These are phyloP conservation scores for Hordeum pubiflorum DNA, from an alignment of 202 grass and related monocot species.

Conservation along the genomic window DNA sequence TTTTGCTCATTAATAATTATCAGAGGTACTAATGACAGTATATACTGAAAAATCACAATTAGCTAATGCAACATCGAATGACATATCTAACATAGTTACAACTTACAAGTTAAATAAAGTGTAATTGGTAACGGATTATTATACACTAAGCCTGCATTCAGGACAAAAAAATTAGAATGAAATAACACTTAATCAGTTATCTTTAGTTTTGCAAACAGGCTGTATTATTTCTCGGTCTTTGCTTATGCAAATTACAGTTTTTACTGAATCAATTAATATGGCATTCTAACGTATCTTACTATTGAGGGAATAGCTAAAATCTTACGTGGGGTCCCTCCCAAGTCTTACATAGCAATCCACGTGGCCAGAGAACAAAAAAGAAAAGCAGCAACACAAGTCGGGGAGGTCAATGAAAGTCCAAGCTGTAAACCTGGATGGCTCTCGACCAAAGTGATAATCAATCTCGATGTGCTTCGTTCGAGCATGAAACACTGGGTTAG, in stretches of 20 bases:
- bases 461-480: constrained; percentile 35
- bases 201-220: neutral
- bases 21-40: neutral
- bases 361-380: neutral
- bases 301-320: too few relatives aligned
- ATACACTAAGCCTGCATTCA: neutral
- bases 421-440: too few relatives aligned
- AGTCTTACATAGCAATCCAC: neutral
- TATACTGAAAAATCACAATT: neutral
- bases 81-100: neutral
- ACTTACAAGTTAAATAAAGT: neutral
- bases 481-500: too few relatives aligned
- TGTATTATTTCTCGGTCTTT: neutral
- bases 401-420: too few relatives aligned
- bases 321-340: neutral
- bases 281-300: neutral
- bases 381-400: neutral
- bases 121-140: neutral
- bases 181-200: neutral
- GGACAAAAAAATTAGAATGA: neutral
- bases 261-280: neutral
- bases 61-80: neutral
- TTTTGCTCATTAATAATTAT: neutral
- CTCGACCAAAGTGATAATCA: too few relatives aligned
- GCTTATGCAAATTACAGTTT: neutral